Base-by-base conservation (phyloP, 306 rosid genomes). In the Sphenostylis stenocarpa region DNA sequence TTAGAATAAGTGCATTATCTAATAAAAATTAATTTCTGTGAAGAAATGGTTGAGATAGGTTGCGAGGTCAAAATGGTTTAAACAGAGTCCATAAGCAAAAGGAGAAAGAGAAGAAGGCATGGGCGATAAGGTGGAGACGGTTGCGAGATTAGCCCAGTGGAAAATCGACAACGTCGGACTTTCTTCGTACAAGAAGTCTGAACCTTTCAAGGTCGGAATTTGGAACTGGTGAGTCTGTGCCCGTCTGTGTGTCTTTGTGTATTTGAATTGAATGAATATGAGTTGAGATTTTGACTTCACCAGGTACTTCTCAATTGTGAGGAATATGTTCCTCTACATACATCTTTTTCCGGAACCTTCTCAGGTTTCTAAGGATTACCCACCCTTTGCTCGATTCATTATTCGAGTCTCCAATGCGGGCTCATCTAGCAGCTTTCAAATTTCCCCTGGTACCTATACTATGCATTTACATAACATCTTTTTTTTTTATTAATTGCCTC, bases 271-370 rank as follows among this genome's bases (percentile, higher is more conserved):
- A 48, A 8, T 61, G 14, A 28, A 9, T 10, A 2, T 21, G 33
- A 24, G 3, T 26, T 28, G 19, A 26, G 65, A n/a, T 62, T 29
- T 51, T 65, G 15, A 5, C 26, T 53, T 53, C 16, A 13, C 0
- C 68, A 62, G 97, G 96, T 66, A 81, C 76, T 75, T 93, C 33
- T 78, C 97, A 4, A 75, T 90, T 26, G 91, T 87, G 84, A 94
- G 89, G 90, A 94, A 87, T 11, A 63, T 87, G 58, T 87, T 65
- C 76, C 68, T 91, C 28, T 86, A 79, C 81, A 86, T 91, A 78
- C 96, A 89, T 52, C 84, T 94, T 19, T 94, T 87, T 86, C 98
- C 97, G 14, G 97, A 90, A 87, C 87, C 89, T 16, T 93, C 93
- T 3, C 80, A 79, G 24, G 72, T 79, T 72, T 80, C 96, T 6